A percentile compares a stretch with the other conserved stretches of the same genome.
These are phyloP conservation scores for Cryphonectria radicalis DNA, from an alignment of 2,329 filamentous ascomycete species.

Conservation along the genomic window DNA sequence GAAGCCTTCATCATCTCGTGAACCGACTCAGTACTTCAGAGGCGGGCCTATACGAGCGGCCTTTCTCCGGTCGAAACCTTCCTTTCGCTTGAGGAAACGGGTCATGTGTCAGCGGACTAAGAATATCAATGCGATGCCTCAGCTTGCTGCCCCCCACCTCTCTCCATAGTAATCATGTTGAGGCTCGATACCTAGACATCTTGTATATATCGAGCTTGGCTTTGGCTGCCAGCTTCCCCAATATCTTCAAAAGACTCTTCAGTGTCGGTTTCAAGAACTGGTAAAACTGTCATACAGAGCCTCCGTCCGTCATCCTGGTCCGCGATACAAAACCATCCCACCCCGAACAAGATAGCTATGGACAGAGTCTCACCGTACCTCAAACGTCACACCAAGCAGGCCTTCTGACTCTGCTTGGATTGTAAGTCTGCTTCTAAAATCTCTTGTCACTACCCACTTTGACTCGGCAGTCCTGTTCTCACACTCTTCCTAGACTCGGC, in stretches of 20 bases:
- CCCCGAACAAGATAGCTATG: background rate
- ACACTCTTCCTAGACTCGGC: background rate
- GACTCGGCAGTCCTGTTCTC: background rate
- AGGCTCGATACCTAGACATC: background rate
- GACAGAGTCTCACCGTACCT: conserved; percentile 17
- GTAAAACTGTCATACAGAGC: background rate
- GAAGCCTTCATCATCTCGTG: background rate
- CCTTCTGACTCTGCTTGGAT: background rate
- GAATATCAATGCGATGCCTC: background rate
- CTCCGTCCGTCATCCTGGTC: background rate
- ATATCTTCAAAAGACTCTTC: background rate
- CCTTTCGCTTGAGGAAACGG: conserved; percentile 21
- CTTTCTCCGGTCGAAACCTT: conserved; percentile 9
- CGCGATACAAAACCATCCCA: conserved; percentile 1
- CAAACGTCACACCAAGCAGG: background rate
- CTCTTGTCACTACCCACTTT: background rate
- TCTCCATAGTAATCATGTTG: background rate
- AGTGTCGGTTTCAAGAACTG: background rate
- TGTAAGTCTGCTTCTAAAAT: background rate
- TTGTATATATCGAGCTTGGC: background rate
- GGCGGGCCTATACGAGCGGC: conserved; percentile 1
- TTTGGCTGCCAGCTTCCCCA: background rate
- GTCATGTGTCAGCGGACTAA: conserved; percentile 13
- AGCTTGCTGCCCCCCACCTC: background rate
- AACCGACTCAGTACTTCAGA: background rate